Evolutionary conservation across 495 filamentous ascomycete genomes (phyloP).

Genomic region (Aspergillus biplanus): DNA sequence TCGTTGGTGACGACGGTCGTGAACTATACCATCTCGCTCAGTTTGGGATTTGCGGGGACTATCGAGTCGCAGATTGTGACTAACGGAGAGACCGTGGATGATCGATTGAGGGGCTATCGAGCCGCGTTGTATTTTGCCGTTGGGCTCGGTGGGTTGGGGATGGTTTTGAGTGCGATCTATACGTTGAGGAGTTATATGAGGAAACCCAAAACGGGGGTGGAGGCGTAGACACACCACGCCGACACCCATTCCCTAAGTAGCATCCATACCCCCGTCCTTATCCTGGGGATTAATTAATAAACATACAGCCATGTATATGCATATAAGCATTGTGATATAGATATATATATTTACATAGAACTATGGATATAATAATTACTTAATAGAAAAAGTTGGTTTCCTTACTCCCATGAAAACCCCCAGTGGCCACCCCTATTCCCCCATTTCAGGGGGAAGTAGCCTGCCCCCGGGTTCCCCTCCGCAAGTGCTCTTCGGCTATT

Average conservation of each 20-base stretch:
- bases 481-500: neutral
- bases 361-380: neutral
- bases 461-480: conserved; percentile 7
- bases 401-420: conserved; percentile 5
- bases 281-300: neutral
- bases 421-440: neutral
- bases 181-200: conserved; percentile 14
- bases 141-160: conserved; percentile 38
- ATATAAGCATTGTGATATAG: too few relatives aligned
- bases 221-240: too few relatives aligned
- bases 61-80: conserved; percentile 50
- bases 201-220: neutral
- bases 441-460: conserved; percentile 7
- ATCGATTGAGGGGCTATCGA: conserved; percentile 41
- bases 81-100: conserved; percentile 32
- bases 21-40: conserved; percentile 70
- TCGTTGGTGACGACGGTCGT: conserved; percentile 66
- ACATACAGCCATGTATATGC: too few relatives aligned
- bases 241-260: too few relatives aligned
- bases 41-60: conserved; percentile 67
- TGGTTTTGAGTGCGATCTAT: conserved; percentile 21
- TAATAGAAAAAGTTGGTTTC: neutral
- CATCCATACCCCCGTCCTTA: neutral
- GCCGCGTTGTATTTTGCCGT: conserved; percentile 43
- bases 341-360: too few relatives aligned